phyloP scores from a whole-genome alignment of 23 red algal species.

The Cyanidioschyzon merolae region DNA sequence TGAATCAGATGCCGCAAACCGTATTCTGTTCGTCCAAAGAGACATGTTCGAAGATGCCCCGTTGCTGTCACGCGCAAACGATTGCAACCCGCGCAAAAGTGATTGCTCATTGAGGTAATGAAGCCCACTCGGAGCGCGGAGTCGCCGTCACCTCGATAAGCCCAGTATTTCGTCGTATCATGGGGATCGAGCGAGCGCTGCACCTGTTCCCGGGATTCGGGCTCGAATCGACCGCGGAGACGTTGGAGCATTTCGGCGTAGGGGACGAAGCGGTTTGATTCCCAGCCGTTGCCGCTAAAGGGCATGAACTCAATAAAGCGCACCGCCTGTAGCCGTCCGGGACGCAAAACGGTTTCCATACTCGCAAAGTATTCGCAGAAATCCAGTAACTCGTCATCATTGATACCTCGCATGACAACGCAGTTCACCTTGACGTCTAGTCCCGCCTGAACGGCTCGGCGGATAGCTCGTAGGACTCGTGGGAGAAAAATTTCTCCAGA shows the following conservation, averaged over 20 bases:
- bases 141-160: background rate
- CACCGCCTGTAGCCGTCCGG: conserved; percentile 21
- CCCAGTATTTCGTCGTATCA: conserved; percentile 69
- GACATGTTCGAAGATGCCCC: conserved; percentile 66
- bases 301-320: conserved; percentile 99
- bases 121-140: conserved; percentile 39
- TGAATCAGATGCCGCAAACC: conserved; percentile 55
- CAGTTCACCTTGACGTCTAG: conserved; percentile 61
- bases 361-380: conserved; percentile 47
- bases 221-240: conserved; percentile 4
- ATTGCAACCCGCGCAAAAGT: conserved; percentile 92
- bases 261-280: conserved; percentile 31
- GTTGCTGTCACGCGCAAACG: conserved; percentile 79
- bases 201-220: conserved; percentile 20
- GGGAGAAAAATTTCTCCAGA: conserved; percentile 14
- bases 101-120: conserved; percentile 78
- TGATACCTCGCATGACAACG: conserved; percentile 74
- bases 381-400: conserved; percentile 37
- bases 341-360: background rate
- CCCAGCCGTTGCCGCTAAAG: conserved; percentile 79
- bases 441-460: conserved; percentile 31
- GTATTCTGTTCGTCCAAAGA: conserved; percentile 63
- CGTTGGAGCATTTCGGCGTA: conserved; percentile 55
- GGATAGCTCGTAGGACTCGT: conserved; percentile 35
- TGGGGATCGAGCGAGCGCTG: conserved; percentile 13